phyloP scores from a whole-genome alignment of 495 filamentous ascomycete genomes.

The Tetracladium marchalianum region DNA sequence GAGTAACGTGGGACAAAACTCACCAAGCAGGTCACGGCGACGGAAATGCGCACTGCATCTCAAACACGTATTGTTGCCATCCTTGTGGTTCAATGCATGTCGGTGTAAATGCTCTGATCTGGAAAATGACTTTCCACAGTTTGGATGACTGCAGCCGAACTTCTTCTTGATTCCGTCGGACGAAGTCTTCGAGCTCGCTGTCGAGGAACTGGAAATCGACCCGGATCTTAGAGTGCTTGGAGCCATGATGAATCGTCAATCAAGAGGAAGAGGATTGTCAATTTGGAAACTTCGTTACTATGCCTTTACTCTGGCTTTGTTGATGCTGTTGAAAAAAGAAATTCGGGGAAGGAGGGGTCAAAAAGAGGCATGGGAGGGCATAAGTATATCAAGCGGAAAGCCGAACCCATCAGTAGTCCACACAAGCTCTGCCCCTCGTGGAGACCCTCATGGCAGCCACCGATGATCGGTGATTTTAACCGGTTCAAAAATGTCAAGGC shows the following conservation, averaged over 20 bases:
- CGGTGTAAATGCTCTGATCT: slow-evolving; percentile 50
- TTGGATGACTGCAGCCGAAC: slow-evolving; percentile 34
- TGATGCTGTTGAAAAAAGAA: background rate
- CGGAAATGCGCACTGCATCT: slow-evolving; percentile 49
- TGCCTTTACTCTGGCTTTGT: background rate
- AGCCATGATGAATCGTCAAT: slow-evolving; percentile 10
- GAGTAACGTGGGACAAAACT: slow-evolving; percentile 8
- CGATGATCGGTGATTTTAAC: too few relatives aligned
- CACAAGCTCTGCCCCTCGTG: too few relatives aligned
- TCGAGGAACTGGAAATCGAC: slow-evolving; percentile 15
- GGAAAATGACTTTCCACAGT: slow-evolving; percentile 46
- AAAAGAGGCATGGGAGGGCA: too few relatives aligned
- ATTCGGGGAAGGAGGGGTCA: too few relatives aligned
- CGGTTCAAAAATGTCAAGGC: too few relatives aligned
- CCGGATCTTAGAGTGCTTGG: slow-evolving; percentile 11
- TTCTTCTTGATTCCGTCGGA: slow-evolving; percentile 34
- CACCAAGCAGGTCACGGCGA: slow-evolving; percentile 44
- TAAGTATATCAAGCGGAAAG: too few relatives aligned
- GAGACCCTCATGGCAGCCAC: too few relatives aligned
- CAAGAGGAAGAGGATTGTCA: too few relatives aligned
- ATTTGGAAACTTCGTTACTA: background rate
- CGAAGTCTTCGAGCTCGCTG: slow-evolving; percentile 10
- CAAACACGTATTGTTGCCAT: slow-evolving; percentile 42
- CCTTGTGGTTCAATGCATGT: slow-evolving; percentile 46
- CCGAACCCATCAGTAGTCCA: too few relatives aligned